Base-by-base conservation (phyloP, 2,329 filamentous ascomycete genomes). In the Macrophomina tecta region DNA sequence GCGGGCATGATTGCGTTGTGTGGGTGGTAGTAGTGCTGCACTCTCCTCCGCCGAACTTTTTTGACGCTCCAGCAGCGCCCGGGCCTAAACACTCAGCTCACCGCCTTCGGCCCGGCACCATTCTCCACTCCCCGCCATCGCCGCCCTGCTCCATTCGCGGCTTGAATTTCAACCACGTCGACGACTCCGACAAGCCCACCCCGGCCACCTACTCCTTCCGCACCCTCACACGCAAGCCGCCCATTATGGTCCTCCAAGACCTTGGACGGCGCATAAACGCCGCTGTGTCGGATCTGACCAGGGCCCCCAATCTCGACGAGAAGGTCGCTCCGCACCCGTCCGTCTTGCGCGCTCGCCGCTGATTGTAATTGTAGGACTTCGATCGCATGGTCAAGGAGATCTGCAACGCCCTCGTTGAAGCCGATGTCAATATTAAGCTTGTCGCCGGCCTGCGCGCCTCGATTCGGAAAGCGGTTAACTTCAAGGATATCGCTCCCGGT, bases 351-450 rank as follows among this genome's bases (percentile, higher is more conserved):
- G 62, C 55, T 16, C 28, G 28, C 12, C 56, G 52, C 58, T 85
- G 74, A 85, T 76, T 73, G 40, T 67, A 34, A 62, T 12, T 6
- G 38, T 69, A 95, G 92, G 93, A 94, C 49, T 98, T 99, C 79
- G 95, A 99, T 84, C 86, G 87, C 74, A 99, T 99, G 95, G 87
- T 99, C 79, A 98, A 98, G 83, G 94, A 98, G 82, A 98, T 99
- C 75, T 97, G 93, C 79, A 89, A 94, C 71, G 95, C 95, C 69
- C 91, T 99, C 23, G 88, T 98, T 76, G 94, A 97, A 84, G 93
- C 95, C 80, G 95, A 99, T 75, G 95, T 99, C 76, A 99, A 98
- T 79, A 92, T 99, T 71, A 91, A 91, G 74, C 91, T 99, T 63
- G 95, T 99, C 68, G 89, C 91, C 75, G 89, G 90, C 73, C 89